Base-by-base conservation (phyloP, 106 monocot species). In the Dendrobium officinale region DNA sequence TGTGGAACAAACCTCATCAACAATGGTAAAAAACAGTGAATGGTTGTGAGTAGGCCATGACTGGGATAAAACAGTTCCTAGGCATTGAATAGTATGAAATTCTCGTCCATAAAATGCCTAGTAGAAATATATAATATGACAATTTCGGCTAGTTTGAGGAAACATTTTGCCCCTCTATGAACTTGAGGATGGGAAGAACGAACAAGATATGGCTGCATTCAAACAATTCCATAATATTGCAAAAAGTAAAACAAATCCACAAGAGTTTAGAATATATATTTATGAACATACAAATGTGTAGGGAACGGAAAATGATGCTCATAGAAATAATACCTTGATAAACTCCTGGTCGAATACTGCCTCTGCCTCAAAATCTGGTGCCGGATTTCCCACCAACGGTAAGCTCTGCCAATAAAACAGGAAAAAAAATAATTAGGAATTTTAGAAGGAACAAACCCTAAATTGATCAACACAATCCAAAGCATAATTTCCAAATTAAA, bases 341-440 rank as follows among this genome's bases (percentile, higher is more conserved):
- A 96, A 96, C 73, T 96, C 93, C 87, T 93, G 93, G 78, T 93
- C 96, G 67, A 93, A 93, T 41, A 96, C 96, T 20, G 96, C 96
- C 72, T 96, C 93, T 3, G 93, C 96, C 78, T 88, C 91, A 73
- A 96, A 96, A 86, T 96, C 89, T 5, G 93, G 93, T 6, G 96
- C 96, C 19, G 37, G 66, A 73, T 96, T 93, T 13, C 96, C 96
- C 66, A 93, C 96, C 88, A 96, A 81, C 7, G 96, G 96, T 22
- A 91, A 55, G 61, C 49, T 74, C 73, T 55, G 33, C 9, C 41
- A 55, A 31, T 0, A 67, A 44, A 55, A 72, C 26, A 37, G 66
- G 16, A 1, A 11, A 72, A 15, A 77, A 76, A 47, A 40, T 44
- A 61, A 59, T 10, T 40, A 67, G 42, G 20, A 66, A 79, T 9